Conservation (phyloP, 1,284 basidiomycete genomes). For the Coniophora puteana region DNA sequence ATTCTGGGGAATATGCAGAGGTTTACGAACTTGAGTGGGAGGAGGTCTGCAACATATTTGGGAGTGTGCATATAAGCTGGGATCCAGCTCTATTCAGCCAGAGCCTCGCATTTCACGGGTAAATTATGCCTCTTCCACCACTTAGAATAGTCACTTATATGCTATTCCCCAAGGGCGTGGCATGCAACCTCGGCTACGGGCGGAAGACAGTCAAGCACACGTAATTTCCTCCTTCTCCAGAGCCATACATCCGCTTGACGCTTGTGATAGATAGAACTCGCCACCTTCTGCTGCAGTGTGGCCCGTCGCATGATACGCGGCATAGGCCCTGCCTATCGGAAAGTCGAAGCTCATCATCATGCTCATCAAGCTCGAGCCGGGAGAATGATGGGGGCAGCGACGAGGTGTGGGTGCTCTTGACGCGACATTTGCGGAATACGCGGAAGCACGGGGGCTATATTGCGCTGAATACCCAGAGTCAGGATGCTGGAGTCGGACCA, state of each 20-base stretch:
- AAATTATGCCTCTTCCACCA: slow-evolving; percentile 16
- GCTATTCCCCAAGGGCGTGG: slow-evolving; percentile 30
- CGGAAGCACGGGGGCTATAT: slow-evolving; percentile 64
- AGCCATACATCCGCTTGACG: no score
- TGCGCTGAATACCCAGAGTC: slow-evolving; percentile 57
- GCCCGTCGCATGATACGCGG: slow-evolving; percentile 35
- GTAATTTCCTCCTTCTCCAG: neutral
- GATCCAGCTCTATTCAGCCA: slow-evolving; percentile 63
- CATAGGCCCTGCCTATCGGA: no score
- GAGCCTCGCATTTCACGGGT: slow-evolving; percentile 66
- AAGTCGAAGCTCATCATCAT: slow-evolving; percentile 7
- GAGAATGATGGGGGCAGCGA: slow-evolving; percentile 13
- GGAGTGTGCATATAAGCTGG: slow-evolving; percentile 89
- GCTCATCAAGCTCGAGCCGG: neutral
- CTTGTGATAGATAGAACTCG: slow-evolving; percentile 1
- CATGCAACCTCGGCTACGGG: slow-evolving; percentile 46
- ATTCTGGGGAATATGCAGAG: slow-evolving; percentile 36
- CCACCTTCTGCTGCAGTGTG: slow-evolving; percentile 26
- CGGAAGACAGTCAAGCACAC: slow-evolving; percentile 20
- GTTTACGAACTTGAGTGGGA: slow-evolving; percentile 65
- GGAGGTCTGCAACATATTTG: slow-evolving; percentile 69
- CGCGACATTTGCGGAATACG: slow-evolving; percentile 68
- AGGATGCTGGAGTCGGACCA: slow-evolving; percentile 31
- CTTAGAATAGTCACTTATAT: neutral
- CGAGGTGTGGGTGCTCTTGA: slow-evolving; percentile 78